Base-by-base conservation (phyloP, 352 stramenopile species). In the Phytophthora meadii region DNA sequence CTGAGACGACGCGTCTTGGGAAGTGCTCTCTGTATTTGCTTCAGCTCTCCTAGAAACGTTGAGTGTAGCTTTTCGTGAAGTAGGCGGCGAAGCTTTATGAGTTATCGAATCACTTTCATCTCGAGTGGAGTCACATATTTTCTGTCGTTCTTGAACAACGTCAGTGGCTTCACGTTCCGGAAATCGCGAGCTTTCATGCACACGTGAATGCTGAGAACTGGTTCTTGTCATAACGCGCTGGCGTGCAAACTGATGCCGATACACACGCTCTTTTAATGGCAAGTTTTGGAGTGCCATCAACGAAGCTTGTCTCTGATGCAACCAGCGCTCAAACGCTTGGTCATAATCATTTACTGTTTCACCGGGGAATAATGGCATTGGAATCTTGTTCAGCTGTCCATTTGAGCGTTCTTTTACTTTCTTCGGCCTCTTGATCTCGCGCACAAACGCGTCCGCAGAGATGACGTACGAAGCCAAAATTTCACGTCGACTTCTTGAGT, bases 301-400 rank as follows among this genome's bases (percentile, higher is more conserved):
- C n/a, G 62, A 70, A 25, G 62, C 56, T 15, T 40, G 55, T n/a
- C 57, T 48, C n/a, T 52, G 8, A 15, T 70, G 55, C 15, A 70
- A 55, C 62, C 62, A 70, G 12, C 62, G 55, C 22, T 34, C 47
- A 50, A 70, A 66, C 14, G 46, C 54, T 51, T 61, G 47, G 9
- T 70, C 62, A 8, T 66, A 70, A 6, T 66, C 55, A 19, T 61
- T 39, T 22, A 66, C 44, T 28, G 55, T 70, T 52, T 70, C 62
- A 17, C 62, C 55, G 53, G 55, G 17, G 25, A 70, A 61, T 34
- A 70, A 55, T 27, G 62, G 62, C 40, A 56, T 37, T 40, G 62
- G 55, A 39, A 70, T 70, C 34, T 61, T 70, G 32, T 32, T 17
- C 22, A 70, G 27, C 28, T 52, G 66, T 25, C 30, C 63, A 40